These are phyloP conservation scores for Byssochlamys sp. DNA, from an alignment of 2,329 filamentous ascomycete species.

Conservation along the genomic window DNA sequence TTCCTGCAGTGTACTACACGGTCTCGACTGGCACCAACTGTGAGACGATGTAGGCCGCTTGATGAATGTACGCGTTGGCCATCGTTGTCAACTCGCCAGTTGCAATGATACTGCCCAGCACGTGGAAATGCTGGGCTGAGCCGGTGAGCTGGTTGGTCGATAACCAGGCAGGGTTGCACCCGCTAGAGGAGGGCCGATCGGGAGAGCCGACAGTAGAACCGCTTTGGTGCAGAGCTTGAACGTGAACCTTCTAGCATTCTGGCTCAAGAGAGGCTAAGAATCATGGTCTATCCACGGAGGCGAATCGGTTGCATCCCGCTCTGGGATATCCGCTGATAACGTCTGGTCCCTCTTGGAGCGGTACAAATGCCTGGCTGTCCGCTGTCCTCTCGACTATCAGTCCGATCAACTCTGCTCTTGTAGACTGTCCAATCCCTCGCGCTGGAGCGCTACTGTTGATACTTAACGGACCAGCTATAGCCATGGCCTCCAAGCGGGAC, in stretches of 20 bases:
- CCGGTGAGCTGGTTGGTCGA: background rate
- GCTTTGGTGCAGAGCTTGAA: background rate
- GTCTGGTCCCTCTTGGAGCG: background rate
- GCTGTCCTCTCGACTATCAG: background rate
- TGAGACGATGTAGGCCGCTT: background rate
- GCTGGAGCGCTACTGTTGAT: background rate
- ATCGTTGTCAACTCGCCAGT: background rate
- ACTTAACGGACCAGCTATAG: background rate
- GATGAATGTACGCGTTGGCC: background rate
- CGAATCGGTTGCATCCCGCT: background rate
- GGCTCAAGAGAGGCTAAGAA: too few species aligned
- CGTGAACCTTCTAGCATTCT: background rate
- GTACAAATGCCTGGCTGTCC: background rate
- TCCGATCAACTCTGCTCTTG: background rate
- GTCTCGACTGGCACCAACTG: background rate
- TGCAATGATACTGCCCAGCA: background rate
- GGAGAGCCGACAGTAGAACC: background rate
- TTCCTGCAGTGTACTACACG: background rate
- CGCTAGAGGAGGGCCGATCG: background rate
- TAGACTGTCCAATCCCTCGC: background rate
- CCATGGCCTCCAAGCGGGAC: constrained; percentile 3
- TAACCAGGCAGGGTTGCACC: background rate
- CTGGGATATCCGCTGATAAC: background rate
- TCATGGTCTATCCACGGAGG: background rate
- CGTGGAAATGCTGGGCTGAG: background rate